These are phyloP conservation scores for Histomonas meleagridis DNA, from an alignment of 208 protist species.

Conservation along the genomic window DNA sequence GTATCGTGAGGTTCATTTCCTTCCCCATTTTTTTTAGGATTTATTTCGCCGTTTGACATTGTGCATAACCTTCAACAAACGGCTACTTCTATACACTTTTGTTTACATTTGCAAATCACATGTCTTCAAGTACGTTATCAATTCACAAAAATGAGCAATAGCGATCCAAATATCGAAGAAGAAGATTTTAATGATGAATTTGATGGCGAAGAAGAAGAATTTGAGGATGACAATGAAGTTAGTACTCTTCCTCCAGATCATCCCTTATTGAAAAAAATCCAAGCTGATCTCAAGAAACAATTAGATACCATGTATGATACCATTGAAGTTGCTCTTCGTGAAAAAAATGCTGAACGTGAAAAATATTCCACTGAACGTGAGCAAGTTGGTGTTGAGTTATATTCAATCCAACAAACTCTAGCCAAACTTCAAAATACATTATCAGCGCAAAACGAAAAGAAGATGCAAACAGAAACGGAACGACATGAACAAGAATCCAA, in stretches of 20 bases:
- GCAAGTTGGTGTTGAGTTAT: slow-evolving; percentile 18
- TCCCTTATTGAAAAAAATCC: neutral
- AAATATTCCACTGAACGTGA: neutral
- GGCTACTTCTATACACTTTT: too few relatives aligned
- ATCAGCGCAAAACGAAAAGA: neutral
- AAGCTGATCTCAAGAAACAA: neutral
- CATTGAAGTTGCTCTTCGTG: neutral
- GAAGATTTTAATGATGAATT: neutral
- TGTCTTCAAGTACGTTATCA: neutral
- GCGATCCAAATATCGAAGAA: neutral
- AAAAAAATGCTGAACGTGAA: neutral
- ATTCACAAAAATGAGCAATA: neutral
- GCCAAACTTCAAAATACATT: neutral
- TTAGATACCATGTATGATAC: neutral
- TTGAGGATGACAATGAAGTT: neutral
- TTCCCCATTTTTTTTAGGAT: too few relatives aligned
- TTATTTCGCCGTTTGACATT: too few relatives aligned
- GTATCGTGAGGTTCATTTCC: too few relatives aligned
- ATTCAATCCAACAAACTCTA: slow-evolving; percentile 9
- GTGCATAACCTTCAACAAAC: too few relatives aligned
- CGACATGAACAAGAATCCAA: neutral
- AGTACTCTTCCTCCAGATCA: neutral
- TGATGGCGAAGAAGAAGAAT: neutral
- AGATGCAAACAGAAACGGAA: neutral
- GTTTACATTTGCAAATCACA: too few relatives aligned